These are phyloP conservation scores for Trichosporon sp. DNA, from an alignment of 1,284 basidiomycete genomes.

Conservation along the genomic window DNA sequence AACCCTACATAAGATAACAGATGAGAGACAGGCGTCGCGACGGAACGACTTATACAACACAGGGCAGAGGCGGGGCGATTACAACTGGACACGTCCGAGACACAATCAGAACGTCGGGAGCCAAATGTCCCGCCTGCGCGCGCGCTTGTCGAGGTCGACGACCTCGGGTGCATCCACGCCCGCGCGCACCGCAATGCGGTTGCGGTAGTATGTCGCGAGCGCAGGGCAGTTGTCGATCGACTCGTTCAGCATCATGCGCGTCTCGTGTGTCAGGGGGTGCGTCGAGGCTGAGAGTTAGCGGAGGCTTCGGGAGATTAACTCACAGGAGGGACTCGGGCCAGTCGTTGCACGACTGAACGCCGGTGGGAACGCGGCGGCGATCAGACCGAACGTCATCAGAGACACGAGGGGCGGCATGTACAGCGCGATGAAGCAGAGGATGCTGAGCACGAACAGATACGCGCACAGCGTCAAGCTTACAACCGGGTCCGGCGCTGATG, in stretches of 20 bases:
- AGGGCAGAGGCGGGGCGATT: neutral
- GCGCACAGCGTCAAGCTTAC: constrained; percentile 28
- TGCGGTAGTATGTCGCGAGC: constrained; percentile 46
- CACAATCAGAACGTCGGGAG: constrained; percentile 36
- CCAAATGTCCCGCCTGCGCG: constrained; percentile 45
- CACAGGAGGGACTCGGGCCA: constrained; percentile 23
- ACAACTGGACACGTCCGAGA: neutral
- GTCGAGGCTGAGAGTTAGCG: constrained; percentile 1
- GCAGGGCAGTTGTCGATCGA: constrained; percentile 48
- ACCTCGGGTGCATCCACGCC: constrained; percentile 45
- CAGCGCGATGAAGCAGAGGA: constrained; percentile 19
- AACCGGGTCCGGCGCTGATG: constrained; percentile 26
- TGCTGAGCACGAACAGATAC: constrained; percentile 22
- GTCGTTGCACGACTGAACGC: constrained; percentile 10
- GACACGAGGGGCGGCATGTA: constrained; percentile 15
- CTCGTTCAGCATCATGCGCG: constrained; percentile 48
- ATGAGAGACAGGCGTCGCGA: neutral
- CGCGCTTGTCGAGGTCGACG: constrained; percentile 41
- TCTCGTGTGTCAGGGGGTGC: constrained; percentile 30
- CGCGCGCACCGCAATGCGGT: constrained; percentile 41
- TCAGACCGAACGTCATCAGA: neutral
- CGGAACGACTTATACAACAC: neutral
- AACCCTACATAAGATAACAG: neutral
- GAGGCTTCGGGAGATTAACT: neutral
- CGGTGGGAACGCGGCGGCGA: constrained; percentile 3